phyloP scores from a whole-genome alignment of 192 early-diverging fungal species.

The Linnemannia elongata region DNA sequence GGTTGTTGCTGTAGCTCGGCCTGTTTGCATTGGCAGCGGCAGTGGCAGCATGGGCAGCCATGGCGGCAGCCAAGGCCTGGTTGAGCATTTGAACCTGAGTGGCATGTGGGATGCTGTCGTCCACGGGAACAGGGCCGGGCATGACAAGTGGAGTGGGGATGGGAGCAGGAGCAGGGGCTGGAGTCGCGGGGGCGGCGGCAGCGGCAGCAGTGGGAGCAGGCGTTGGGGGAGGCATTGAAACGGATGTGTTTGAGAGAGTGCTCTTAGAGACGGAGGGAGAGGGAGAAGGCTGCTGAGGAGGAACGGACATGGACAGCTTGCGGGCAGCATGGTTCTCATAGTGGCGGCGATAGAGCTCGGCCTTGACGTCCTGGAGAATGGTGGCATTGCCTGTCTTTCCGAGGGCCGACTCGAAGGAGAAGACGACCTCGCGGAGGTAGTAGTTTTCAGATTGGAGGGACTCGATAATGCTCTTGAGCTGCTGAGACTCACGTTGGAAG shows the following conservation, averaged over 20 bases:
- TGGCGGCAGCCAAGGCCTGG: conserved; percentile 47
- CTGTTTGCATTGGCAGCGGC: background rate
- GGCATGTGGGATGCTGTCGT: conserved; percentile 46
- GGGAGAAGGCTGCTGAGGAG: conserved; percentile 20
- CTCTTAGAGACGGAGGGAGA: conserved; percentile 15
- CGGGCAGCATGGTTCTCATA: conserved; percentile 46
- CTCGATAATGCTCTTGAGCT: conserved; percentile 54
- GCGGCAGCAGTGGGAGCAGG: conserved; percentile 12
- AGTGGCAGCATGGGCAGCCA: conserved; percentile 35
- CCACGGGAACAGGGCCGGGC: conserved; percentile 43
- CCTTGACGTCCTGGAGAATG: conserved; percentile 53
- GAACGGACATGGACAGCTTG: conserved; percentile 32
- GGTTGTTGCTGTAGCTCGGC: conserved; percentile 3
- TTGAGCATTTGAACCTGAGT: conserved; percentile 47
- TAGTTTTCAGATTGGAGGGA: conserved; percentile 58
- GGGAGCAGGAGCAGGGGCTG: background rate
- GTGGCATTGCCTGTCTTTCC: conserved; percentile 48
- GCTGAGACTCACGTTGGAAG: conserved; percentile 54
- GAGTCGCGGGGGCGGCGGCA: background rate
- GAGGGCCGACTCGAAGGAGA: conserved; percentile 60
- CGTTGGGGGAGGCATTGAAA: background rate
- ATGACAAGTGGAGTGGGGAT: conserved; percentile 10
- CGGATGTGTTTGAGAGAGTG: conserved; percentile 10
- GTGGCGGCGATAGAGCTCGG: conserved; percentile 55
- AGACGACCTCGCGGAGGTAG: conserved; percentile 61